Base-by-base conservation (phyloP, 495 filamentous ascomycete species). In the Venustampulla echinocandica region DNA sequence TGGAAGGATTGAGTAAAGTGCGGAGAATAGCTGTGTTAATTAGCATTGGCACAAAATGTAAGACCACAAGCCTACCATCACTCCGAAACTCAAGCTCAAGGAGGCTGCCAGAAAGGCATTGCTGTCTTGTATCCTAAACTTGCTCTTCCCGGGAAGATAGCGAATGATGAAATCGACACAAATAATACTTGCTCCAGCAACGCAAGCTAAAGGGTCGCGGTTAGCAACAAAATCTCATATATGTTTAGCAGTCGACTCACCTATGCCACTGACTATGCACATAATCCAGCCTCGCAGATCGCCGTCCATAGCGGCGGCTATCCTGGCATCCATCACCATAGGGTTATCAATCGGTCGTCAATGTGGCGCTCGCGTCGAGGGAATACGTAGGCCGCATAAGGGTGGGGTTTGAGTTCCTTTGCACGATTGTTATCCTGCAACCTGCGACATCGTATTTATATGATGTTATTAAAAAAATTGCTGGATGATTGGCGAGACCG, bases 211-310 rank as follows among this genome's bases (percentile, higher is more conserved):
- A 28, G 20, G 30, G 27, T 42, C 4, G 6, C 36, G 30, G 46
- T 50, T 39, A 43, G 47, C 40, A n/a, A 42, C 27, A 40, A 15
- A n/a, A 14, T 44, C 41, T 40, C 37, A 21, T 22, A 6, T 9
- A 9, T 17, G 7, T 9, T 17, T 9, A 17, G 10, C 18, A 9
- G 7, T 21, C 4, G 5, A 69, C 68, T 11, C 46, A 76, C 73
- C 90, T 24, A 87, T 70, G 35, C 89, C 92, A 59, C 89, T 95
- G 55, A 89, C 75, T 36, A 71, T 74, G 55, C 82, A 82, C 83
- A 98, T 83, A 37, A 96, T 81, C 92, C 92, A 98, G 47, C 93
- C 92, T 53, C 87, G 77, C 19, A 82, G 79, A 66, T 98, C 90
- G 63, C 93, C 93, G 59, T 77, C 74, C 69, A 81, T 67, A n/a